A percentile compares a stretch with the other conserved stretches of the same genome.
Conservation (phyloP, 2,329 filamentous ascomycete genomes). For the Aspergillus uvarum region DNA sequence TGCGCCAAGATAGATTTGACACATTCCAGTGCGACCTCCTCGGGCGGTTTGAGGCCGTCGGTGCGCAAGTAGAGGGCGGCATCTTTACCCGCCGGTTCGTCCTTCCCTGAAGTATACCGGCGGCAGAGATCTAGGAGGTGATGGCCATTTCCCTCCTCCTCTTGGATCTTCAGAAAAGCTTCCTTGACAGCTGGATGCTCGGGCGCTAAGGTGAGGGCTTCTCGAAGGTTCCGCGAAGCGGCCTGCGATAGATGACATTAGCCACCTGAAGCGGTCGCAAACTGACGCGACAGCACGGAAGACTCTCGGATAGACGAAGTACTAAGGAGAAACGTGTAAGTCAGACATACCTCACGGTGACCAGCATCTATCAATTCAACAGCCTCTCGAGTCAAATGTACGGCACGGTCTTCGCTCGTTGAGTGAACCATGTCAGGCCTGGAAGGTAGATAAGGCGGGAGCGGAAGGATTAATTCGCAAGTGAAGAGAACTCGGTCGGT, state of each 20-base stretch:
- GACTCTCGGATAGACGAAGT: not conserved
- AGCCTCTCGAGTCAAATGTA: slow-evolving; percentile 48
- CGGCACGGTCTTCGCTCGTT: slow-evolving; percentile 48
- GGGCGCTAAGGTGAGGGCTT: slow-evolving; percentile 49
- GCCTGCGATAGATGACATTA: slow-evolving; percentile 33
- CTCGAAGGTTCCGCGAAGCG: slow-evolving; percentile 49
- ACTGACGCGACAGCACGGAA: not conserved
- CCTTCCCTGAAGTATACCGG: slow-evolving; percentile 42
- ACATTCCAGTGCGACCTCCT: slow-evolving; percentile 44
- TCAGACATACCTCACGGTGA: slow-evolving; percentile 44
- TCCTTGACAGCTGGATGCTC: slow-evolving; percentile 47
- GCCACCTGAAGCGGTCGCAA: slow-evolving; percentile 11
- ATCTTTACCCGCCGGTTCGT: slow-evolving; percentile 47
- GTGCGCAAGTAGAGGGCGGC: slow-evolving; percentile 44
- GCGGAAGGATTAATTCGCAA: slow-evolving; percentile 12
- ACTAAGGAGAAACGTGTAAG: not conserved
- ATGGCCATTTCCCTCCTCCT: slow-evolving; percentile 44
- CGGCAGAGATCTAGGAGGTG: slow-evolving; percentile 47
- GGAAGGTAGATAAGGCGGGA: slow-evolving; percentile 14
- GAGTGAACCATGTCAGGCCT: slow-evolving; percentile 44
- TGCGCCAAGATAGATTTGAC: slow-evolving; percentile 44
- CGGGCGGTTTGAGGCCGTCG: slow-evolving; percentile 45
- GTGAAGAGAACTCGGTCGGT: not conserved
- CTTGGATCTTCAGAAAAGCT: slow-evolving; percentile 46
- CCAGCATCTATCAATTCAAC: slow-evolving; percentile 48